These are phyloP conservation scores for Ganoderma lingzhi DNA, from an alignment of 1,284 basidiomycete genomes.

Conservation along the genomic window DNA sequence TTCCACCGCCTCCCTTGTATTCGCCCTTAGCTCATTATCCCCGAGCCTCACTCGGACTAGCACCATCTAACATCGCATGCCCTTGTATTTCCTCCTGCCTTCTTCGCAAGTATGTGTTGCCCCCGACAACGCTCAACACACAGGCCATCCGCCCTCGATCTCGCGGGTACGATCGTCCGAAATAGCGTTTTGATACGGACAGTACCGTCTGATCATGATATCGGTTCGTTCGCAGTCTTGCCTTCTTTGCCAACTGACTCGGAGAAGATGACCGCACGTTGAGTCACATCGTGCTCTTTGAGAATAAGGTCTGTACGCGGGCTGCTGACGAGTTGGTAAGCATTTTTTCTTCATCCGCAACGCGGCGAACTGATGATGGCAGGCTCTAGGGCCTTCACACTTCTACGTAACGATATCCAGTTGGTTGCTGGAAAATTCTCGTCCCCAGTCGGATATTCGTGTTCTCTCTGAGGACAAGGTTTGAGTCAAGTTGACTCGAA, in stretches of 20 bases:
- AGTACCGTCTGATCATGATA: constrained; percentile 17
- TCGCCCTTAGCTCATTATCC: constrained; percentile 9
- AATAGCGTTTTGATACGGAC: constrained; percentile 25
- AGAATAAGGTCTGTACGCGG: constrained; percentile 6
- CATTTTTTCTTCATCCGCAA: neutral
- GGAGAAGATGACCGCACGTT: neutral
- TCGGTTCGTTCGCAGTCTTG: neutral
- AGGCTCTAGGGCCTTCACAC: neutral
- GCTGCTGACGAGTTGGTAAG: neutral
- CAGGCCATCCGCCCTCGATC: constrained; percentile 7
- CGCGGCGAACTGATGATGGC: neutral
- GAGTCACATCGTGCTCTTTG: neutral
- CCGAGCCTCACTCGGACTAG: constrained; percentile 1
- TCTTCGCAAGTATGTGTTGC: constrained; percentile 11
- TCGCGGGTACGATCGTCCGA: constrained; percentile 2
- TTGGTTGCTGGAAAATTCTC: neutral
- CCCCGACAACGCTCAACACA: constrained; percentile 11
- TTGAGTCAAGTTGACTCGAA: constrained; percentile 2
- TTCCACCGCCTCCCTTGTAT: constrained; percentile 28
- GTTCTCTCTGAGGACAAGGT: neutral
- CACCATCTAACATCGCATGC: constrained; percentile 21
- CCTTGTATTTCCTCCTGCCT: constrained; percentile 25
- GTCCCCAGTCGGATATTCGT: neutral
- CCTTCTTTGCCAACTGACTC: constrained; percentile 4
- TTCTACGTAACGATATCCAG: neutral